A percentile compares a stretch with the other conserved stretches of the same genome.
These are phyloP conservation scores for Nepenthes alata DNA, from an alignment of 179 eudicot genomes.

Conservation along the genomic window DNA sequence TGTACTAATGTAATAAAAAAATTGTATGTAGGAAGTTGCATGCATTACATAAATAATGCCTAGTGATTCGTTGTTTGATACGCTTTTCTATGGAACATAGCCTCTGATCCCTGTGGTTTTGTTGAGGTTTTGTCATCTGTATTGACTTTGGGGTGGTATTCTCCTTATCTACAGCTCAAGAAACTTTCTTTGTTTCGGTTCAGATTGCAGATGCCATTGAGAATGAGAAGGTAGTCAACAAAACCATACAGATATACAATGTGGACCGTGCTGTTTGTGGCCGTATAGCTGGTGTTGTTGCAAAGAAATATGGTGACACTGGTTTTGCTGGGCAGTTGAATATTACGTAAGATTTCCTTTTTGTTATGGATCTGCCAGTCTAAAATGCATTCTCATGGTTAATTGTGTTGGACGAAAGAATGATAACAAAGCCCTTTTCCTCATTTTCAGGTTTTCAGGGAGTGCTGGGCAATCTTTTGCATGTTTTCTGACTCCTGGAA, in stretches of 20 bases:
- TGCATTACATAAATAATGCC: too few species aligned
- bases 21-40: too few species aligned
- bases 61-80: too few species aligned
- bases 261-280: constrained; percentile 98
- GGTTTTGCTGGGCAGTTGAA: constrained; percentile 99
- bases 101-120: too few species aligned
- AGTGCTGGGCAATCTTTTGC: constrained; percentile 98
- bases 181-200: constrained; percentile 7
- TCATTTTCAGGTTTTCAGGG: constrained; percentile 56
- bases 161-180: background rate
- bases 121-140: too few species aligned
- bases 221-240: constrained; percentile 71
- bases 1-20: too few species aligned
- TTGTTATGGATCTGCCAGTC: constrained; percentile 3
- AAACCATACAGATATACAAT: constrained; percentile 61
- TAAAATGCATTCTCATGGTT: constrained; percentile 4
- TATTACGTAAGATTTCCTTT: constrained; percentile 42
- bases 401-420: background rate
- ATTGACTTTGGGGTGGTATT: too few species aligned
- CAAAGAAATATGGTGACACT: constrained; percentile 95
- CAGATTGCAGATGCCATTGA: constrained; percentile 87
- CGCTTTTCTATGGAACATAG: too few species aligned
- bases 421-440: constrained; percentile 3
- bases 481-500: constrained; percentile 91
- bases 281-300: constrained; percentile 86